Base-by-base conservation (phyloP, 176 grass and related monocot genomes). In the Aegilops longissima region DNA sequence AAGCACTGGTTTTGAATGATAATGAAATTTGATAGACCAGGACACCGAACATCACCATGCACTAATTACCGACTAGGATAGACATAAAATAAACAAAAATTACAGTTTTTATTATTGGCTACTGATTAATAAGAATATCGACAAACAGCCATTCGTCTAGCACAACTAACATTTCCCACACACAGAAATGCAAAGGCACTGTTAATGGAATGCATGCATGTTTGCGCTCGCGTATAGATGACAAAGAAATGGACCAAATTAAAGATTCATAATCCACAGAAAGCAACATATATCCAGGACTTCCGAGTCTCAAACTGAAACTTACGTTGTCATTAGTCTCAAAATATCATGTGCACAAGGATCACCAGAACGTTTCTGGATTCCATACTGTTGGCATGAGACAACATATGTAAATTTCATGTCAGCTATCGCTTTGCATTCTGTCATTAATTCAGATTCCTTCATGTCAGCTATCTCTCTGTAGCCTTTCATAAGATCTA, bases 371-470 rank as follows among this genome's bases (percentile, higher is more conserved):
- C 94, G 90, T 84, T 99, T 99, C 71, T 99, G 92, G 75, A 96
- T 93, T 85, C 94, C 94, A 70, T 99, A 99, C 79, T 94, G 88
- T 56, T 99, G 94, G 89, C 97, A 99, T 5, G 97, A 96, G 24
- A 99, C 94, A 84, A 96, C 97, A 88, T 99, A 99, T 59, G 97
- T 99, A 84, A 99, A 99, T 70, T 99, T 99, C 94, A 96, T 93
- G 59, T 99, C 97, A 85, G 90, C 93, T 88, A 99, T 88, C 83
- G 97, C 97, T 90, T 99, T 95, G 87, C 97, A 99, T 76, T 96
- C 78, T 52, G 87, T 89, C 94, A 93, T 94, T 71, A 99, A 73
- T 76, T 88, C 79, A 39, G 91, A 86, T 21, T 93, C 97, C 67
- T 96, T 92, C 85, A 91, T 71, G 85, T 92, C 89, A 25, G 89